phyloP scores from a whole-genome alignment of 192 early-diverging fungal genomes.

The Coemansia sp. region DNA sequence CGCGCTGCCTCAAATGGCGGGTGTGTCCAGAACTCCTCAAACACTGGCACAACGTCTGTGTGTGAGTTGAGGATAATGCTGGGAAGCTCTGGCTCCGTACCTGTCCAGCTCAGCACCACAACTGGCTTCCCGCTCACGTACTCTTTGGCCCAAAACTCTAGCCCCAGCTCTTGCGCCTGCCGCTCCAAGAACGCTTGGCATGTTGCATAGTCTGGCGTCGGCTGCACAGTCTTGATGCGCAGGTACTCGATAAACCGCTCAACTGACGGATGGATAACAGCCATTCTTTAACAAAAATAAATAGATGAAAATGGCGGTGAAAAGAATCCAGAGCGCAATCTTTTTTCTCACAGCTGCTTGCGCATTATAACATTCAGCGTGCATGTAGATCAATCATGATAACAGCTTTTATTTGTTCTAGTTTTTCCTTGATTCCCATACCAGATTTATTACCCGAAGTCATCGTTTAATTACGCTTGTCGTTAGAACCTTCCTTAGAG shows the following conservation, averaged over 20 bases:
- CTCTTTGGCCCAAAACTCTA: constrained; percentile 54
- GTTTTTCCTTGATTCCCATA: too few species aligned
- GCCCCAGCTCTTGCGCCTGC: constrained; percentile 71
- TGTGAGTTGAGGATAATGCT: constrained; percentile 81
- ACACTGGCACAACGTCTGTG: constrained; percentile 90
- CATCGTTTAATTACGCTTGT: constrained; percentile 42
- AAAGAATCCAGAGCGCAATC: not conserved
- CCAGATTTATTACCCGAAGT: constrained; percentile 5
- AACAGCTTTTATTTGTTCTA: not conserved
- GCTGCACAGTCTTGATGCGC: constrained; percentile 83
- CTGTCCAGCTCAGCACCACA: constrained; percentile 70
- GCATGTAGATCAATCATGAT: not conserved
- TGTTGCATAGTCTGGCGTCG: constrained; percentile 73
- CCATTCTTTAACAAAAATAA: not conserved
- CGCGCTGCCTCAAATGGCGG: constrained; percentile 73
- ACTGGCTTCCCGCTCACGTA: constrained; percentile 68
- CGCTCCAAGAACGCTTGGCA: constrained; percentile 63
- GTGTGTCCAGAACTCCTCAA: constrained; percentile 70
- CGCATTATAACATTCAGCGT: not conserved
- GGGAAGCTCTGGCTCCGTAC: constrained; percentile 58
- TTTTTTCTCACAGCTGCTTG: too few species aligned
- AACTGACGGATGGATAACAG: constrained; percentile 13
- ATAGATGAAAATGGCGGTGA: not conserved
- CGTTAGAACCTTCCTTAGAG: constrained; percentile 16
- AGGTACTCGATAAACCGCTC: constrained; percentile 77